A percentile compares a stretch with the other conserved stretches of the same genome.
Conservation (phyloP, 192 early-diverging fungal genomes). For the Haplosporangium gracile region DNA sequence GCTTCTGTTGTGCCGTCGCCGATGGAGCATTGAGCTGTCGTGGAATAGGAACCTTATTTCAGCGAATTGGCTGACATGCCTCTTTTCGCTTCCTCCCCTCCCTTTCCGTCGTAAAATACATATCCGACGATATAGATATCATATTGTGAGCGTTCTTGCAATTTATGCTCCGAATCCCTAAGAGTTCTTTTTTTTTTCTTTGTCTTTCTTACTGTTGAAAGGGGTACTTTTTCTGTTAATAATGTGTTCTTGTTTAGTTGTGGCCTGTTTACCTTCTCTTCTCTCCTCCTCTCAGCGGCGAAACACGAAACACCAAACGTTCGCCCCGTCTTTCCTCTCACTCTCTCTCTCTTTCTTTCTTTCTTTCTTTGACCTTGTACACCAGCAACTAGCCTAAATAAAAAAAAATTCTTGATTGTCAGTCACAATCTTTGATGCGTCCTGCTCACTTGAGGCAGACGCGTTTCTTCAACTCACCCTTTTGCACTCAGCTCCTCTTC, state of each 20-base stretch:
- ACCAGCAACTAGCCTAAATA: not conserved
- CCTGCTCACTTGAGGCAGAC: not conserved
- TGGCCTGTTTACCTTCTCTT: no score
- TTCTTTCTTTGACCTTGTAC: not conserved
- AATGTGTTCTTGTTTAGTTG: not conserved
- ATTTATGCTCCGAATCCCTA: not conserved
- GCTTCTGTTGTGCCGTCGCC: not conserved
- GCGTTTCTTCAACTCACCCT: not conserved
- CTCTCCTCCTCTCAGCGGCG: no score
- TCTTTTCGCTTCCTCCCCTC: not conserved
- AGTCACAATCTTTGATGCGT: not conserved
- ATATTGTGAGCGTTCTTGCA: not conserved
- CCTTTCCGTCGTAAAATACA: not conserved
- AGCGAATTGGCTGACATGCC: not conserved
- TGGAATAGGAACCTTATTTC: not conserved
- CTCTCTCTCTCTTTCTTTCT: no score
- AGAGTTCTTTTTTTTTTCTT: not conserved
- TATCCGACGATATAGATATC: not conserved
- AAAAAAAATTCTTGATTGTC: not conserved
- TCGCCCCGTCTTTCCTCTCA: not conserved
- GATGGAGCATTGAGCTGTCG: not conserved
- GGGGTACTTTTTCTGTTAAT: not conserved
- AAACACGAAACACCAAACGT: not conserved
- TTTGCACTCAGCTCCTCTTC: not conserved
- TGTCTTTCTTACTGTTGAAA: not conserved